A percentile compares a stretch with the other conserved stretches of the same genome.
phyloP scores from a whole-genome alignment of 768 basidiomycete species.

The Termitomyces sp. region DNA sequence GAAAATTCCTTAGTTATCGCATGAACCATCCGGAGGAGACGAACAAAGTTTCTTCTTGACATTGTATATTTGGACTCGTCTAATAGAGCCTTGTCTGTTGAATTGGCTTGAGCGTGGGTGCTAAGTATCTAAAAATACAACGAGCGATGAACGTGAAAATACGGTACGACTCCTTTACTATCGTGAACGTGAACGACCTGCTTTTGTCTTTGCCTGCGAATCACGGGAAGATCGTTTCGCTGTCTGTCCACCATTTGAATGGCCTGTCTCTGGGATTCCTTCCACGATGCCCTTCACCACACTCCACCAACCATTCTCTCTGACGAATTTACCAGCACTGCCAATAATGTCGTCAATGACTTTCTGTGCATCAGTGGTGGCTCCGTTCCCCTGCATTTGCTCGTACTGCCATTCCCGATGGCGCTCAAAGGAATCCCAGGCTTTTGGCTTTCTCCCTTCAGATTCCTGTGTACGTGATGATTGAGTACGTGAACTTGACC shows the following conservation, averaged over 20 bases:
- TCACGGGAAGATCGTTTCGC: constrained; percentile 5
- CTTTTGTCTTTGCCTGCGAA: constrained; percentile 17
- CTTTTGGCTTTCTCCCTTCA: constrained; percentile 27
- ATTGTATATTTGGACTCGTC: background rate
- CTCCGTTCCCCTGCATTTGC: constrained; percentile 17
- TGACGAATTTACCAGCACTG: constrained; percentile 20
- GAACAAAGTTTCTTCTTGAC: constrained; percentile 16
- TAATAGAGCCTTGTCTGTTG: constrained; percentile 6
- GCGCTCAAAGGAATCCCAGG: constrained; percentile 66
- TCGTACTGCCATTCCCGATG: constrained; percentile 60
- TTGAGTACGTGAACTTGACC: constrained; percentile 18
- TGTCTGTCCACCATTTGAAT: constrained; percentile 10
- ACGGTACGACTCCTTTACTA: constrained; percentile 11
- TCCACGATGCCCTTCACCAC: constrained; percentile 19
- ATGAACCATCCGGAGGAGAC: constrained; percentile 30
- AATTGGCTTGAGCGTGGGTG: background rate
- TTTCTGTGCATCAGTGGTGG: constrained; percentile 35
- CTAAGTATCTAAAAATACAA: background rate
- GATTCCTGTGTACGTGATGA: constrained; percentile 15
- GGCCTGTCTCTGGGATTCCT: background rate
- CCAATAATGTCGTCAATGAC: constrained; percentile 43
- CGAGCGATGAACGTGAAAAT: background rate
- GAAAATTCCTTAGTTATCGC: constrained; percentile 26
- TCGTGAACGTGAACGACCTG: constrained; percentile 24
- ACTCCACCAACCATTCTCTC: constrained; percentile 30